Conservation (phyloP, 495 filamentous ascomycete species). For the Talaromyces nanjingensis region DNA sequence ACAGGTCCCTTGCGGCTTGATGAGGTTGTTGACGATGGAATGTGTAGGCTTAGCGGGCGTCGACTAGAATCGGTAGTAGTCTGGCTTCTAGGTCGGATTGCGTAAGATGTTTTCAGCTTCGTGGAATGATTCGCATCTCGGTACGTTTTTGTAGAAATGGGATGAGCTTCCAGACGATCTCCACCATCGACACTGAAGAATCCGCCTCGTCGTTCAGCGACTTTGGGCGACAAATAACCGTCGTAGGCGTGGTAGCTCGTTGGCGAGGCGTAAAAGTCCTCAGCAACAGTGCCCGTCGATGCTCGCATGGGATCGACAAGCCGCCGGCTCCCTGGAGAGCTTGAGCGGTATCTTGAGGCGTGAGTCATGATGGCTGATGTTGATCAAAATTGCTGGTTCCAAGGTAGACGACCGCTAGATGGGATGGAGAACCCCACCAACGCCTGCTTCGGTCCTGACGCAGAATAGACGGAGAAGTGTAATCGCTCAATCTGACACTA, state of each 20-base stretch:
- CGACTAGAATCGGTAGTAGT: constrained; percentile 25
- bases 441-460: background rate
- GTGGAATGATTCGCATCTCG: constrained; percentile 25
- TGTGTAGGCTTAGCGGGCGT: constrained; percentile 18
- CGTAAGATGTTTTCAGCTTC: constrained; percentile 37
- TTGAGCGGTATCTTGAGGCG: constrained; percentile 20
- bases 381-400: background rate
- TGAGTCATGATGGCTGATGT: constrained; percentile 13
- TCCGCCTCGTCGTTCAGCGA: constrained; percentile 22
- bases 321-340: constrained; percentile 30
- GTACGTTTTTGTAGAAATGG: constrained; percentile 27
- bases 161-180: constrained; percentile 27
- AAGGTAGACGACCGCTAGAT: background rate
- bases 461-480: background rate
- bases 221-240: constrained; percentile 29
- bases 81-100: constrained; percentile 34
- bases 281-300: constrained; percentile 41
- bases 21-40: constrained; percentile 18
- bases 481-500: background rate
- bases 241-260: constrained; percentile 23
- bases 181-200: constrained; percentile 6
- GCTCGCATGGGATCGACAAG: constrained; percentile 37
- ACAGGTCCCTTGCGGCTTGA: constrained; percentile 24
- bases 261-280: constrained; percentile 27
- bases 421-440: background rate